Percentiles rank a stretch among this genome's conserved stretches.
Evolutionary conservation across 331 rosid genomes (phyloP).

Genomic region (Quercus phellos): DNA sequence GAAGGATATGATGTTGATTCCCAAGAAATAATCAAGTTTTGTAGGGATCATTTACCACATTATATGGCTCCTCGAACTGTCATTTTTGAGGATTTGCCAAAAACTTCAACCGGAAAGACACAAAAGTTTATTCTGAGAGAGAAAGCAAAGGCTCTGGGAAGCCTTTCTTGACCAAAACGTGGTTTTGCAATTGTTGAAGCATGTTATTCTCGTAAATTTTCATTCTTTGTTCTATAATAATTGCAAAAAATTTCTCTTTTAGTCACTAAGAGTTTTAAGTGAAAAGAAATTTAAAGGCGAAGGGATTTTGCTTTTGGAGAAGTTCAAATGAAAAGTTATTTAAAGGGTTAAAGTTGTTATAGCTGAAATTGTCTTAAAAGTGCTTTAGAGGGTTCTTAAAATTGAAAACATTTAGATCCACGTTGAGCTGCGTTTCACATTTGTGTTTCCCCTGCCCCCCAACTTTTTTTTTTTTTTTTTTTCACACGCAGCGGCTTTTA

Average conservation of each 20-base stretch:
- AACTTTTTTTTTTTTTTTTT: too few relatives aligned
- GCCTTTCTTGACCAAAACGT: constrained; percentile 25
- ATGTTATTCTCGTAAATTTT: background rate
- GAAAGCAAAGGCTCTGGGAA: constrained; percentile 50
- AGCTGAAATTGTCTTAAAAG: too few relatives aligned
- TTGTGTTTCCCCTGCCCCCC: too few relatives aligned
- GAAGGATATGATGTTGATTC: constrained; percentile 32
- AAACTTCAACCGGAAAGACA: constrained; percentile 69
- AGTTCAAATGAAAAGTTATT: too few relatives aligned
- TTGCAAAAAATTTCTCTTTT: background rate
- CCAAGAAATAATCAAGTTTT: constrained; percentile 45
- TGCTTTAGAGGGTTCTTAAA: too few relatives aligned
- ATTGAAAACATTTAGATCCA: too few relatives aligned
- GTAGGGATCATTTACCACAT: constrained; percentile 53
- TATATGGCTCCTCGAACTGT: constrained; percentile 67
- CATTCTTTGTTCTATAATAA: background rate
- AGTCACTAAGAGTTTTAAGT: too few relatives aligned
- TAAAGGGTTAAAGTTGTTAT: too few relatives aligned
- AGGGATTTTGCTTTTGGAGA: too few relatives aligned
- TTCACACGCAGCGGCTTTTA: too few relatives aligned
- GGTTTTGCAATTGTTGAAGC: background rate
- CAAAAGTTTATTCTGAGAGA: constrained; percentile 64
- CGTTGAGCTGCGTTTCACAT: too few relatives aligned
- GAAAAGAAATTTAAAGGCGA: too few relatives aligned
- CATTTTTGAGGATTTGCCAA: constrained; percentile 55